A percentile compares a stretch with the other conserved stretches of the same genome.
These are phyloP conservation scores for Penicillium pancosmium DNA, from an alignment of 495 filamentous ascomycete species.

Conservation along the genomic window DNA sequence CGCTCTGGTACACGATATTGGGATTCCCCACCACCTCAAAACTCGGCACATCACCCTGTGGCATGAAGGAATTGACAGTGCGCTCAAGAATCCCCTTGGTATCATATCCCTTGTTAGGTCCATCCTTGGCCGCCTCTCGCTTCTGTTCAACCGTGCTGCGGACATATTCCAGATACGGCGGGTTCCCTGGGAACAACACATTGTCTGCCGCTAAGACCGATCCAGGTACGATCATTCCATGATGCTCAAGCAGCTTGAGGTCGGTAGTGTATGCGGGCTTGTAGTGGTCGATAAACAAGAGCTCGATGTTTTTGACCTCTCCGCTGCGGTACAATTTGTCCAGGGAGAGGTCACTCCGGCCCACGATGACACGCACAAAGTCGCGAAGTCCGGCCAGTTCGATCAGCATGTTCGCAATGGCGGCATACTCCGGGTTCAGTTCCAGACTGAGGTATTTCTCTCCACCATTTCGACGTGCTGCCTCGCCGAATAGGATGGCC, in stretches of 20 bases:
- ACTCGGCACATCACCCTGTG: slow-evolving; percentile 42
- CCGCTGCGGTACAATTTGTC: slow-evolving; percentile 56
- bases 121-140: slow-evolving; percentile 36
- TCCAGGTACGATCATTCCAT: slow-evolving; percentile 61
- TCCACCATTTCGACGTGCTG: slow-evolving; percentile 60
- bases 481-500: slow-evolving; percentile 68
- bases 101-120: slow-evolving; percentile 31
- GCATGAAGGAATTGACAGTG: slow-evolving; percentile 34
- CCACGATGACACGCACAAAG: slow-evolving; percentile 67
- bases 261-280: slow-evolving; percentile 72
- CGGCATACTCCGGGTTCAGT: slow-evolving; percentile 66
- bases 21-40: slow-evolving; percentile 64
- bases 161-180: slow-evolving; percentile 62
- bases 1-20: slow-evolving; percentile 68
- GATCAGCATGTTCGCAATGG: slow-evolving; percentile 61
- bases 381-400: slow-evolving; percentile 69
- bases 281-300: slow-evolving; percentile 76
- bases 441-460: slow-evolving; percentile 68
- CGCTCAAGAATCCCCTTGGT: slow-evolving; percentile 33
- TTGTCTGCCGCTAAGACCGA: slow-evolving; percentile 74
- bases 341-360: slow-evolving; percentile 62
- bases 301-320: slow-evolving; percentile 57
- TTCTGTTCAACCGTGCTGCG: slow-evolving; percentile 41
- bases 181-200: slow-evolving; percentile 73
- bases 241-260: slow-evolving; percentile 70